Percentiles rank a stretch among this genome's conserved stretches.
phyloP scores from a whole-genome alignment of 495 filamentous ascomycete species.

The Penicillium steckii region DNA sequence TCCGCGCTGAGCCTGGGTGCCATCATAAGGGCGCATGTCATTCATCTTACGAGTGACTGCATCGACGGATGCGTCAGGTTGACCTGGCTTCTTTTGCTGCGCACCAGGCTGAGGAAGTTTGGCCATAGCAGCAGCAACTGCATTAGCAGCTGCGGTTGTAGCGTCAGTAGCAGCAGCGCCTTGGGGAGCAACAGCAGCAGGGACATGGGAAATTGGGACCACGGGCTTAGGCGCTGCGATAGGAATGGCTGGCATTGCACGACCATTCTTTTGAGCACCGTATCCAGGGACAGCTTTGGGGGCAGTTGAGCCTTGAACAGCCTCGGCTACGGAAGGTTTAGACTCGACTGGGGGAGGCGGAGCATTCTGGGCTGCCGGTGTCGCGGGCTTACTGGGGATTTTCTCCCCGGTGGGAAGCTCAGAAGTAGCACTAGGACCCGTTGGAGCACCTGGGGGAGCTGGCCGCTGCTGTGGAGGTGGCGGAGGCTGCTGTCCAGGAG shows the following conservation, averaged over 20 bases:
- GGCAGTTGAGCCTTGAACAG: conserved; percentile 51
- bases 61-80: conserved; percentile 59
- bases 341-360: conserved; percentile 63
- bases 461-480: conserved; percentile 46
- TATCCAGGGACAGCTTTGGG: conserved; percentile 35
- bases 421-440: conserved; percentile 36
- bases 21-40: conserved; percentile 74
- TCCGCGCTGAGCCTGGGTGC: conserved; percentile 49
- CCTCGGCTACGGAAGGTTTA: conserved; percentile 57
- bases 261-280: conserved; percentile 56
- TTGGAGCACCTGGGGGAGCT: conserved; percentile 29
- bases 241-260: conserved; percentile 70
- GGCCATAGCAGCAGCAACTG: conserved; percentile 88
- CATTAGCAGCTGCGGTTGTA: conserved; percentile 78
- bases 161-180: conserved; percentile 60
- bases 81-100: conserved; percentile 43
- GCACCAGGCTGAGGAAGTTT: conserved; percentile 59
- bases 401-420: conserved; percentile 45
- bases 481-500: conserved; percentile 49
- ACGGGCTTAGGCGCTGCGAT: conserved; percentile 44
- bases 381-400: conserved; percentile 36
- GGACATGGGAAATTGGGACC: conserved; percentile 36
- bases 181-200: conserved; percentile 28
- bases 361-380: conserved; percentile 39
- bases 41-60: conserved; percentile 81